Evolutionary conservation across 148 eudicot genomes (phyloP), one percentile per base, ranked within the genome.

Genomic region (Amaranthus cruentus): DNA sequence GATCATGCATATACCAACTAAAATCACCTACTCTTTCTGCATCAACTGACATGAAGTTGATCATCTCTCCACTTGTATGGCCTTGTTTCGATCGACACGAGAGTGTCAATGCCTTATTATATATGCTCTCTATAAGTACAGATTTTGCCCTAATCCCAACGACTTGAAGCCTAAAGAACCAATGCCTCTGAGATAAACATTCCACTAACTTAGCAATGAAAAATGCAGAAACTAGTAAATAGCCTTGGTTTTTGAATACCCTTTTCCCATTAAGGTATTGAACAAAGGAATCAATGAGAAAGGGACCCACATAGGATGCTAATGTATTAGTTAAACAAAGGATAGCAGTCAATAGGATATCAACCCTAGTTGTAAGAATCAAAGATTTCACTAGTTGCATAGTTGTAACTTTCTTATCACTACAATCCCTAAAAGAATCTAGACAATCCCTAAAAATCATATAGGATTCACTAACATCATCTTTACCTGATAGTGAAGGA

Each of bases 1-100:
- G 85, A 77, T 84, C 83, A 79, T 82, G 87, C 58, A 84, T 71
- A 13, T 70, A 75, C 87, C 87, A 84, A 77, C 75, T 57, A 68
- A 82, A 82, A 51, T 72, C 55, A 21, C 80, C 81, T 48, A 84
- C 28, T 62, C 81, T 81, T 38, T 84, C 81, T 9, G 87, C 83
- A 79, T 84, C 87, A 58, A 84, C 85, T 1, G 83, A 68, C 85
- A 84, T 76, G 42, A 79, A 68, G 72, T 84, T 84, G 66, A 84
- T 81, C 69, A 84, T 82, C 69, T 84, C 87, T 52, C 87, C 87
- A 64, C 83, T 84, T 12, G 81, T 68, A 9, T 77, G 83, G 6
- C 81, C 87, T 75, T 84, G 83, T 67, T 79, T 82, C 2, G 87
- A 79, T 4, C 4, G 62, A 18, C 78, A 63, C 7, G 85, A 84